phyloP scores from a whole-genome alignment of 129 eudicot genomes.

The Heracleum sosnowskyi region DNA sequence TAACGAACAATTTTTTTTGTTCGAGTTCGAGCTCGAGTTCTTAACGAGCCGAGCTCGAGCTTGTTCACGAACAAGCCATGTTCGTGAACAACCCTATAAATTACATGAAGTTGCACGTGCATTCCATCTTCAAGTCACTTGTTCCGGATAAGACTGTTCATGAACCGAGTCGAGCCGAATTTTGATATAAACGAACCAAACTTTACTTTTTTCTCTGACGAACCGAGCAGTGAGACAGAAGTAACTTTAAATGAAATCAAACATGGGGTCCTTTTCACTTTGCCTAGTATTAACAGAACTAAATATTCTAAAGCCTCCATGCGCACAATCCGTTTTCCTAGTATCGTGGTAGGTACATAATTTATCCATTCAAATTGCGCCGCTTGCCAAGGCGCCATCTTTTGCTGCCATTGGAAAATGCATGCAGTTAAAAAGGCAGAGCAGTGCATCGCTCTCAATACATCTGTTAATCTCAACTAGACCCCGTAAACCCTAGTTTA shows the following conservation, averaged over 20 bases:
- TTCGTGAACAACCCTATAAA: no score
- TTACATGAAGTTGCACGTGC: constrained; percentile 7
- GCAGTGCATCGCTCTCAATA: constrained; percentile 12
- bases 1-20: no score
- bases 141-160: no score
- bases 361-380: constrained; percentile 16
- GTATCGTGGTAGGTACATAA: constrained; percentile 1
- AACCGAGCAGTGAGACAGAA: no score
- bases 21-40: no score
- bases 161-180: no score
- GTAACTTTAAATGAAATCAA: background rate
- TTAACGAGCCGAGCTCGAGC: no score
- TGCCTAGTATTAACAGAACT: background rate
- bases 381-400: constrained; percentile 9
- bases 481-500: constrained; percentile 12
- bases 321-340: constrained; percentile 2
- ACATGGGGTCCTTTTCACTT: background rate
- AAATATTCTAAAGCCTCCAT: background rate
- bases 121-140: constrained; percentile 6
- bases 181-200: no score
- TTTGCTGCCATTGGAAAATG: background rate
- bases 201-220: no score
- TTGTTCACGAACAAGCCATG: no score
- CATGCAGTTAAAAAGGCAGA: constrained; percentile 6
- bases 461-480: constrained; percentile 13